Percentiles rank a stretch among this genome's conserved stretches.
Conservation (phyloP, 2,329 filamentous ascomycete genomes). For the Aureobasidium zeae region DNA sequence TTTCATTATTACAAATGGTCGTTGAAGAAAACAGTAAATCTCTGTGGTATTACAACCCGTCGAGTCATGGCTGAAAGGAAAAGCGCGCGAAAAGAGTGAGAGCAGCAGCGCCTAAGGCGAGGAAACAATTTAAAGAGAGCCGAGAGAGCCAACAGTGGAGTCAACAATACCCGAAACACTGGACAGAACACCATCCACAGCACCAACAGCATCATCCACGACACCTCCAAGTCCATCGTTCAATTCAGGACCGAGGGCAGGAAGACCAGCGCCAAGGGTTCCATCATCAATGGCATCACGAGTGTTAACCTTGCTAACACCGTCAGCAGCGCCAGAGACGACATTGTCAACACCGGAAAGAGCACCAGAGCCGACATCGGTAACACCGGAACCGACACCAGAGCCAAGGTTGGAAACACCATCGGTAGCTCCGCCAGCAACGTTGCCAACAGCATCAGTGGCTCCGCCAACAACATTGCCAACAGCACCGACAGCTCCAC, state of each 20-base stretch:
- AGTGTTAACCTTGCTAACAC: not conserved
- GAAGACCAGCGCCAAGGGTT: not conserved
- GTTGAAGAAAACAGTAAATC: too few relatives aligned
- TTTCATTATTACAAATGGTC: too few relatives aligned
- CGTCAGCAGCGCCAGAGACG: not conserved
- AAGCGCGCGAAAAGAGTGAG: too few relatives aligned
- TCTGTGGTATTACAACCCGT: too few relatives aligned
- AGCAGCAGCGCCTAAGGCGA: too few relatives aligned
- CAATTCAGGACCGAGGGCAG: too few relatives aligned
- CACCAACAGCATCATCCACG: not conserved
- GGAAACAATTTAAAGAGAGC: too few relatives aligned
- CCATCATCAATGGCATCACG: not conserved
- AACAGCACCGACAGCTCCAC: not conserved
- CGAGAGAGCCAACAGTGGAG: too few relatives aligned
- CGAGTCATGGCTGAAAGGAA: too few relatives aligned
- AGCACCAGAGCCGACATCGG: not conserved
- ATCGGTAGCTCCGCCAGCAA: not conserved
- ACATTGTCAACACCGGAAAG: not conserved
- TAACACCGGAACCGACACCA: not conserved
- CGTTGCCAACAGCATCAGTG: not conserved
- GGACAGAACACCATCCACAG: too few relatives aligned
- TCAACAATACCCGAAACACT: too few relatives aligned
- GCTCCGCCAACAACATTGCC: not conserved
- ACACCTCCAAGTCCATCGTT: not conserved
- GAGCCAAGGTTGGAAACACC: not conserved